Base-by-base conservation (phyloP, 2,329 filamentous ascomycete species). In the Penicillium palitans region DNA sequence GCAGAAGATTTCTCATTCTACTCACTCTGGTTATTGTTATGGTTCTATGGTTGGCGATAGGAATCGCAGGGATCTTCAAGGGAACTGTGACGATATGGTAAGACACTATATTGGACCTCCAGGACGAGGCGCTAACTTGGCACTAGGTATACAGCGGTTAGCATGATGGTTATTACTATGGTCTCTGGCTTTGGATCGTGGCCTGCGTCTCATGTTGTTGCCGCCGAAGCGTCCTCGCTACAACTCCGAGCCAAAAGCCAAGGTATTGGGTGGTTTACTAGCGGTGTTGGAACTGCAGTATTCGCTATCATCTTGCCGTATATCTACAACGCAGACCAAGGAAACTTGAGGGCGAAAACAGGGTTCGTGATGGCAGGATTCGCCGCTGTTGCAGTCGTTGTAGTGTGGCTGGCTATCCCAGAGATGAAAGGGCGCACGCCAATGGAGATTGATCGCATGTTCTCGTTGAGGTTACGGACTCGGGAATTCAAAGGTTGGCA, bases 401-500 rank as follows among this genome's bases (percentile, higher is more conserved):
- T 78, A 1, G 74, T 77, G 0, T 85, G 74, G 69, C 70, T 78
- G 8, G 72, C 71, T 35, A 71, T 84, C 0, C 83, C 83, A 0
- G 83, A 85, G 64, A 83, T 81, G 69, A 80, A 79, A 67, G 80
- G 78, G 4, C 68, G 80, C 25, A 79, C 70, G 2, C 70, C 78
- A 1, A 74, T 72, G 48, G 79, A 83, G 61, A 79, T 84, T 57
- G 80, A 83, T 68, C 58, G 57, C 1, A 70, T 70, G 69, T 71
- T 71, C 52, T 59, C 64, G 8, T 27, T 67, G 37, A 55, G 35
- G 10, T 41, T 70, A 8, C 52, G 58, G 4, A 65, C 64, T 15
- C 55, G 64, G 0, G 46, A 35, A 1, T 65, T 66, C 35, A 57
- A 61, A 40, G 3, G 24, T 24, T 65, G 64, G 62, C 40, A 54